phyloP scores from a whole-genome alignment of 768 basidiomycete genomes.

The Pleurotus tuber-regium region DNA sequence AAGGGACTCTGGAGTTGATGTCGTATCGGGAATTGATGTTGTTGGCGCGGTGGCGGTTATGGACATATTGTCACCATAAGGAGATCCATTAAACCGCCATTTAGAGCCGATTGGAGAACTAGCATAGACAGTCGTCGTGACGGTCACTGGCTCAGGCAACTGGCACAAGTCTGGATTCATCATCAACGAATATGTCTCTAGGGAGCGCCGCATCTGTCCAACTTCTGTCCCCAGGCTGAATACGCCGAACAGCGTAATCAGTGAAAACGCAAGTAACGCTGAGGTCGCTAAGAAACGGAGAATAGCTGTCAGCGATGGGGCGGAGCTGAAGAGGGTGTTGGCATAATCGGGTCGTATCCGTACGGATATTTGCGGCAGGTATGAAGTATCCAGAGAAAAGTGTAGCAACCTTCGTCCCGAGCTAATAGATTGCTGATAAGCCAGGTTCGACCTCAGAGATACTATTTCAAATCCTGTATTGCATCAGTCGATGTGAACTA shows the following conservation, averaged over 20 bases:
- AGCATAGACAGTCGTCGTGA: conserved; percentile 37
- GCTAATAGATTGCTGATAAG: conserved; percentile 40
- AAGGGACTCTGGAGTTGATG: too few relatives aligned
- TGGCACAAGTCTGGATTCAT: conserved; percentile 20
- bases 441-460: conserved; percentile 53
- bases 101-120: conserved; percentile 16
- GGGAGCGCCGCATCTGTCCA: conserved; percentile 21
- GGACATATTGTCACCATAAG: conserved; percentile 13
- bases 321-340: conserved; percentile 16
- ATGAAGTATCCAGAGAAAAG: conserved; percentile 55
- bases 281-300: conserved; percentile 25
- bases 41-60: conserved; percentile 14
- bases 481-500: conserved; percentile 10
- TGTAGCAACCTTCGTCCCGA: conserved; percentile 51
- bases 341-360: conserved; percentile 15
- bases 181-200: conserved; percentile 23
- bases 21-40: neutral
- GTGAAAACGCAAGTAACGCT: conserved; percentile 25
- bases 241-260: conserved; percentile 18
- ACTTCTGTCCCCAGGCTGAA: conserved; percentile 25
- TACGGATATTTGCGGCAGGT: conserved; percentile 50
- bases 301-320: conserved; percentile 15
- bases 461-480: conserved; percentile 39
- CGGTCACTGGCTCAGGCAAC: conserved; percentile 30
- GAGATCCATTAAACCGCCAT: conserved; percentile 25